Evolutionary conservation across 2,329 filamentous ascomycete genomes (phyloP), one percentile per base, ranked within the genome.

Genomic region (Sporothrix brunneoviolacea): DNA sequence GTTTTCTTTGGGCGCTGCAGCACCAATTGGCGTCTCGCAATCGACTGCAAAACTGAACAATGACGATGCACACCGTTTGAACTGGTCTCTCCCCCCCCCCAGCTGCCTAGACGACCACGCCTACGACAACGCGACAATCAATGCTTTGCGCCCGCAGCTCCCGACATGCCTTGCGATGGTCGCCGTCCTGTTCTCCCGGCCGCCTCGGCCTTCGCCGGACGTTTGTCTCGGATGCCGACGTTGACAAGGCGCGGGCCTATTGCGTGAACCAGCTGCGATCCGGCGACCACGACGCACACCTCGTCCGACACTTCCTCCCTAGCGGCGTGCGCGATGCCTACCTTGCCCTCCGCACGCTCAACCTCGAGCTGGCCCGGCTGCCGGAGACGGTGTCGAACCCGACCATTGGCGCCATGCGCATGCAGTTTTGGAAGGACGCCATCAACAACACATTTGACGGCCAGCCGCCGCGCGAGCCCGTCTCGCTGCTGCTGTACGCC

Each of bases 381-480:
- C 89, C 93, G 51, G 91, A 97, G 68, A 82, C 87, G 12, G 91
- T 93, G 18, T 93, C 88, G 41, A 93, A 86, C 54, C 82, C 87
- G n/a, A 85, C 84, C 4, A 87, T 97, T 54, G 91, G 89, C 44
- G 76, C 84, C 47, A 82, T 97, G 76, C 89, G 93, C 57, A 84
- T 95, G 68, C 88, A 95, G 66, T 97, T 97, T 73, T 97, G 93
- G 88, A 82, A 88, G 44, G 91, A 97, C 60, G 82, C 88, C 4
- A 73, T 98, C 46, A 79, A 84, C 48, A 83, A 84, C 54, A 86
- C 88, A 1, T 85, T 96, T 54, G 51, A 55, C 10, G 86, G 86
- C 28, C 73, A 75, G 0, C 91, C 93, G 1, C 90, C 91, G 1
- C 88, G 90, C 61, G 91, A 98, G 65, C 93, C 93, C 19, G 88